phyloP scores from a whole-genome alignment of 1,284 basidiomycete species.

The Apiotrichum mycotoxinovorans region DNA sequence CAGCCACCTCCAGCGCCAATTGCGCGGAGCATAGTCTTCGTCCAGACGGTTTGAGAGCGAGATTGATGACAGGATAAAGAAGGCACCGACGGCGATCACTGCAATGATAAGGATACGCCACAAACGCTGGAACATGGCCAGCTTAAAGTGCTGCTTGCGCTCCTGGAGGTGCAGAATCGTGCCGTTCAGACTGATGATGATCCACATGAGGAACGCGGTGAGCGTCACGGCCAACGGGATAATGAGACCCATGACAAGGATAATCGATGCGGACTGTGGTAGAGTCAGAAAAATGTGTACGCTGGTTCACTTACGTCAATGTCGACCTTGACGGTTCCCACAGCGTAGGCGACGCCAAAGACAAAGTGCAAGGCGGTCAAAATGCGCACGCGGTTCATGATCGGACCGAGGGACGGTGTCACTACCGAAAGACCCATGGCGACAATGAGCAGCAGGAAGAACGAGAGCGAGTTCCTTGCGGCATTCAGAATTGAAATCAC shows the following conservation, averaged over 20 bases:
- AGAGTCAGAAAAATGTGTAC: not conserved
- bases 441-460: conserved; percentile 92
- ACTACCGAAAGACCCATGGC: conserved; percentile 79
- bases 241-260: conserved; percentile 76
- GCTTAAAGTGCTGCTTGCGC: conserved; percentile 81
- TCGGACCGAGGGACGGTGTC: conserved; percentile 45
- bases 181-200: conserved; percentile 79
- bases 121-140: conserved; percentile 78
- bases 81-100: conserved; percentile 75
- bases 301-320: conserved; percentile 59
- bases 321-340: conserved; percentile 87
- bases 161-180: conserved; percentile 79
- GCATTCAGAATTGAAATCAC: conserved; percentile 85
- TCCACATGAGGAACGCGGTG: conserved; percentile 93
- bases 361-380: conserved; percentile 66
- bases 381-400: conserved; percentile 48
- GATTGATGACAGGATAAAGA: conserved; percentile 89
- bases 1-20: conserved; percentile 95
- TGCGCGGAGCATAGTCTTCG: conserved; percentile 88
- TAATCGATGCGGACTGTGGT: conserved; percentile 69
- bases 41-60: conserved; percentile 85
- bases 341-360: conserved; percentile 87
- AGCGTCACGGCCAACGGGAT: conserved; percentile 91
- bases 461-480: conserved; percentile 82
- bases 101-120: conserved; percentile 83